These are phyloP conservation scores for Malassezia globosa DNA, from an alignment of 1,284 basidiomycete genomes.

Conservation along the genomic window DNA sequence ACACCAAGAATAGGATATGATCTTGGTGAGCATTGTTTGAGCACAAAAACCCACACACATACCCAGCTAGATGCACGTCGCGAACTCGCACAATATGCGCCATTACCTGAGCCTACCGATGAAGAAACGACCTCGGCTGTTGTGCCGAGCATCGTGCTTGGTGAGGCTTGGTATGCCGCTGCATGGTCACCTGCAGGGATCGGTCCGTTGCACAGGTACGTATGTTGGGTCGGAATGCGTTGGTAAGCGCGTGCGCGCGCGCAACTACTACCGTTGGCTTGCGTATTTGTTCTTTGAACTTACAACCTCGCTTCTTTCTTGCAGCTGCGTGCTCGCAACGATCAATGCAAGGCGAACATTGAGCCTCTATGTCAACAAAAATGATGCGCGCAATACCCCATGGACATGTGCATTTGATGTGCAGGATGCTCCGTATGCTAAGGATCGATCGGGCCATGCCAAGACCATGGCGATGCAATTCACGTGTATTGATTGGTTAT, in stretches of 20 bases:
- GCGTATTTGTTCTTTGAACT: no score
- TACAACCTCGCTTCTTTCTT: background rate
- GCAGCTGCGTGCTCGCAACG: constrained; percentile 8
- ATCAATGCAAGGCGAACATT: constrained; percentile 5
- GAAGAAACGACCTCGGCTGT: constrained; percentile 8
- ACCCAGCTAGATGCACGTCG: background rate
- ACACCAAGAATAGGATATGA: constrained; percentile 10
- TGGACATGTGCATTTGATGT: no score
- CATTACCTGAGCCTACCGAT: background rate
- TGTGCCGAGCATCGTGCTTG: background rate
- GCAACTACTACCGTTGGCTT: no score
- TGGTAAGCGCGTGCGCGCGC: no score
- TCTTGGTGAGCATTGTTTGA: no score
- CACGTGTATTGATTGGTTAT: background rate
- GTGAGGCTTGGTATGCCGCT: constrained; percentile 9
- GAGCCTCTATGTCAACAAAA: background rate
- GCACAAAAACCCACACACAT: background rate
- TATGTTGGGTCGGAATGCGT: no score
- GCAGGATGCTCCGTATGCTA: no score
- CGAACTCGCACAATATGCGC: background rate
- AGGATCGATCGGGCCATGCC: no score
- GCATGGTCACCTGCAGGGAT: constrained; percentile 13
- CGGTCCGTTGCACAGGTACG: constrained; percentile 3
- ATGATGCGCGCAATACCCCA: background rate
- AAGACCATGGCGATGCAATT: background rate